Conservation (phyloP, 2,329 filamentous ascomycete species). For the Akanthomyces dipterigenus region DNA sequence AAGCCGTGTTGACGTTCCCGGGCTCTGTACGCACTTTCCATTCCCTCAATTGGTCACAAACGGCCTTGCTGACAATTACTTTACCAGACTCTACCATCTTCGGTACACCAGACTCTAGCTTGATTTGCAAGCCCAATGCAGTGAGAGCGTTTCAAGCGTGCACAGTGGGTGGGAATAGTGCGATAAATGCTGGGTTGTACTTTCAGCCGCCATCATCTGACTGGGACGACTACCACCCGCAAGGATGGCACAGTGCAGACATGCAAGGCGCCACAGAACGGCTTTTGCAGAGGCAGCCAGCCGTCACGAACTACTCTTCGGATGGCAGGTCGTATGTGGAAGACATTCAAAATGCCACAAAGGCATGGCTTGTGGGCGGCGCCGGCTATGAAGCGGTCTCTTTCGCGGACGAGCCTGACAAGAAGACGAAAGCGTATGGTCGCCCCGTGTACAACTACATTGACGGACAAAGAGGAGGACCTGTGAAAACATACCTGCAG, state of each 20-base stretch:
- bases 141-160: conserved; percentile 41
- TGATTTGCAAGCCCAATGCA: conserved; percentile 33
- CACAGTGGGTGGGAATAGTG: conserved; percentile 43
- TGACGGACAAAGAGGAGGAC: conserved; percentile 42
- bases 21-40: conserved; percentile 31
- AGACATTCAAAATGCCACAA: conserved; percentile 38
- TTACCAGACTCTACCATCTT: conserved; percentile 42
- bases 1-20: conserved; percentile 46
- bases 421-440: conserved; percentile 42
- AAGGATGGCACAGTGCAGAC: conserved; percentile 44
- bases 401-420: conserved; percentile 37
- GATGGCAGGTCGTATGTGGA: conserved; percentile 41
- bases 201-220: conserved; percentile 47
- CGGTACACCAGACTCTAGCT: conserved; percentile 26
- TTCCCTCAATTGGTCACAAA: no score
- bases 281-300: conserved; percentile 37
- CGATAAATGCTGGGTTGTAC: conserved; percentile 48
- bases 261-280: conserved; percentile 38
- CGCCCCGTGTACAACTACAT: conserved; percentile 41
- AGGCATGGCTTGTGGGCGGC: conserved; percentile 42
- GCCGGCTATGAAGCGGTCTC: conserved; percentile 41
- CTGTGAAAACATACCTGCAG: conserved; percentile 43
- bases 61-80: not conserved
- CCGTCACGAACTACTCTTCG: conserved; percentile 35
- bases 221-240: conserved; percentile 42